These are phyloP conservation scores for Erysimum cheiri DNA, from an alignment of 441 rosid species.

Conservation along the genomic window DNA sequence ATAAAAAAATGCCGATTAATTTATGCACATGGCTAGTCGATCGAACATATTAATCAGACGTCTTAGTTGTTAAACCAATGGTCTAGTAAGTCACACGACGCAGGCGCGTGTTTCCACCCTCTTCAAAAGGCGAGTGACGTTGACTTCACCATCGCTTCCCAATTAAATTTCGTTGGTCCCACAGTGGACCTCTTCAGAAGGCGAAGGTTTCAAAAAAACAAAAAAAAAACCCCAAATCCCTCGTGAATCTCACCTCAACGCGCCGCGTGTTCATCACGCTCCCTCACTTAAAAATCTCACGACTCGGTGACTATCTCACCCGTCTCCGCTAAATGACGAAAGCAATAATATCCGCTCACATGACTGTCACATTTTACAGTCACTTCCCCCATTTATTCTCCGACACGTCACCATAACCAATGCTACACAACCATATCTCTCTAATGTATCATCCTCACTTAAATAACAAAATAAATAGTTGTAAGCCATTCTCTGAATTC, in stretches of 20 bases:
- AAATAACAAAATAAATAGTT: neutral
- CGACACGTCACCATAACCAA: conserved; percentile 30
- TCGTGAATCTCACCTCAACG: conserved; percentile 44
- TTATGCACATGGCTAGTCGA: conserved; percentile 6
- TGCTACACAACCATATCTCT: conserved; percentile 18
- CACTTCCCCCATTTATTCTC: conserved; percentile 36
- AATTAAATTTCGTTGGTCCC: conserved; percentile 36
- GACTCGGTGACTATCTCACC: conserved; percentile 28
- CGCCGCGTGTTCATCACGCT: conserved; percentile 29
- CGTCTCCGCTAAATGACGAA: conserved; percentile 37
- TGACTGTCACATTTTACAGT: conserved; percentile 42
- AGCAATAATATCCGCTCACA: conserved; percentile 37
- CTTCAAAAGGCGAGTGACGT: conserved; percentile 31
- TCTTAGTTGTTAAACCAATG: neutral
- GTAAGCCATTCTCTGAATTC: neutral
- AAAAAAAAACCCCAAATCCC: conserved; percentile 19
- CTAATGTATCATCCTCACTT: conserved; percentile 25
- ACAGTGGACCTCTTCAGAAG: conserved; percentile 1
- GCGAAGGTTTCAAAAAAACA: neutral
- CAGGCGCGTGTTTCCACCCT: conserved; percentile 1
- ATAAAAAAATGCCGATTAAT: neutral
- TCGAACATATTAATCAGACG: neutral
- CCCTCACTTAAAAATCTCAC: conserved; percentile 9
- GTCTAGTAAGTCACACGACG: conserved; percentile 6
- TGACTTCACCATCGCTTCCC: conserved; percentile 35